Percentiles rank a stretch among this genome's conserved stretches.
These are phyloP conservation scores for Zygoascus bituminiphila DNA, from an alignment of 805 yeast genomes.

Conservation along the genomic window DNA sequence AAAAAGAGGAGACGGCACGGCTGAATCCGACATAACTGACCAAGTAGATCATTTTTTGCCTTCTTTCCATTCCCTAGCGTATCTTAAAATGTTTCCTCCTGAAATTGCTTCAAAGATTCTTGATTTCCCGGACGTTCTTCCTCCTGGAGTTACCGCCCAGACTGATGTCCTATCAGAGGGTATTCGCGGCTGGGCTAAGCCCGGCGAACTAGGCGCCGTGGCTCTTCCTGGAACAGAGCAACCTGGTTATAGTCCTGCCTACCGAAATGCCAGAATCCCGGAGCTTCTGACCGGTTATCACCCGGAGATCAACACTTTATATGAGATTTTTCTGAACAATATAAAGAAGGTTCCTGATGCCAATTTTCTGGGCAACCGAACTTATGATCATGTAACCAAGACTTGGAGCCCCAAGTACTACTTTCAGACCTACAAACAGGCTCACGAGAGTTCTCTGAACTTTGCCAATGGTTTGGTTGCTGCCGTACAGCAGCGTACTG, in stretches of 20 bases:
- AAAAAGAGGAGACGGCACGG: not conserved
- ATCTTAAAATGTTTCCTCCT: not conserved
- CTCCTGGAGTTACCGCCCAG: not conserved
- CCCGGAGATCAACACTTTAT: slow-evolving; percentile 34
- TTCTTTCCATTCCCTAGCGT: too few species aligned
- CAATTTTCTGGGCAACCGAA: slow-evolving; percentile 35
- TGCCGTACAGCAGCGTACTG: slow-evolving; percentile 29
- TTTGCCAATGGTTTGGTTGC: slow-evolving; percentile 51
- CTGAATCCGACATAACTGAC: too few species aligned
- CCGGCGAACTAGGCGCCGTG: slow-evolving; percentile 19
- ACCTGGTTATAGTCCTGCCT: slow-evolving; percentile 45
- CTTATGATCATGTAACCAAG: slow-evolving; percentile 29
- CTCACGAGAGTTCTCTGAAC: slow-evolving; percentile 14
- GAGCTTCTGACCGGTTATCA: slow-evolving; percentile 26
- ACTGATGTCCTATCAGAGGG: not conserved
- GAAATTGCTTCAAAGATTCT: not conserved
- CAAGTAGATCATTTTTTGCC: too few species aligned
- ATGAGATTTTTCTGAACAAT: slow-evolving; percentile 29
- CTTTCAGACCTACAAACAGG: slow-evolving; percentile 36
- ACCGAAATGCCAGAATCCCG: slow-evolving; percentile 36
- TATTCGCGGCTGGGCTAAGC: not conserved
- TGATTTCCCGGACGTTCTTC: not conserved
- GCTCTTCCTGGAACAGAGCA: slow-evolving; percentile 34
- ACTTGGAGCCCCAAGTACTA: slow-evolving; percentile 38
- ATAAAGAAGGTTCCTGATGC: slow-evolving; percentile 22